These are phyloP conservation scores for Papiliotrema nemorosa DNA, from an alignment of 1,284 basidiomycete species.

Conservation along the genomic window DNA sequence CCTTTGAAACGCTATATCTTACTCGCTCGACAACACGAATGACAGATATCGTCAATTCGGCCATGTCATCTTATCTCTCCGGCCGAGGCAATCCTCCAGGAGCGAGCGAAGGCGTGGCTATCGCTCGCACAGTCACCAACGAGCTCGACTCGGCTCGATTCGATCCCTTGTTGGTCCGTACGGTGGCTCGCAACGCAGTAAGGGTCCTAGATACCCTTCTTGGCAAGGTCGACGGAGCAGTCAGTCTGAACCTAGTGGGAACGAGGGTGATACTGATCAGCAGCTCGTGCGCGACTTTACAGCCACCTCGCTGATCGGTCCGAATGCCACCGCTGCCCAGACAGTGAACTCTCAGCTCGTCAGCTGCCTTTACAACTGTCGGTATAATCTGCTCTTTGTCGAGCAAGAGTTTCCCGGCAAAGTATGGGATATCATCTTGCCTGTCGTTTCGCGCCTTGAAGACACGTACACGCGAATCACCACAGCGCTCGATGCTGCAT, in stretches of 20 bases:
- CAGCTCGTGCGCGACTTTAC: slow-evolving; percentile 74
- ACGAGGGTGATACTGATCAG: background rate
- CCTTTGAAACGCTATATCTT: slow-evolving; percentile 79
- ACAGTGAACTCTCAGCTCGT: slow-evolving; percentile 69
- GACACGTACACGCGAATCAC: slow-evolving; percentile 61
- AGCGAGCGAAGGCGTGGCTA: slow-evolving; percentile 67
- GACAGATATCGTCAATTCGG: slow-evolving; percentile 70
- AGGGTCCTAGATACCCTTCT: slow-evolving; percentile 65
- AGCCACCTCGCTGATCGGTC: slow-evolving; percentile 69
- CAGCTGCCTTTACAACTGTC: slow-evolving; percentile 73
- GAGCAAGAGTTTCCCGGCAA: slow-evolving; percentile 66
- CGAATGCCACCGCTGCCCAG: slow-evolving; percentile 72
- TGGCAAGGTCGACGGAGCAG: slow-evolving; percentile 62
- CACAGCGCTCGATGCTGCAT: slow-evolving; percentile 66
- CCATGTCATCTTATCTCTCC: slow-evolving; percentile 56
- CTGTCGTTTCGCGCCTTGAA: slow-evolving; percentile 62
- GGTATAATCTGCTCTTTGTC: slow-evolving; percentile 64
- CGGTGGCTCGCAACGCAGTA: slow-evolving; percentile 69
- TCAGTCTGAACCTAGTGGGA: slow-evolving; percentile 48
- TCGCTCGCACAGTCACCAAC: slow-evolving; percentile 74
- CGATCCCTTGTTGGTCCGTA: slow-evolving; percentile 77
- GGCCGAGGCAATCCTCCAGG: slow-evolving; percentile 68
- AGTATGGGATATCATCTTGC: slow-evolving; percentile 60
- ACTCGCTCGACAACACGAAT: slow-evolving; percentile 75
- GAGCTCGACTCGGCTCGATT: slow-evolving; percentile 90